Evolutionary conservation across 306 rosid species (phyloP), one percentile per base, ranked within the genome.

Genomic region (Chamaecrista fasciculata): DNA sequence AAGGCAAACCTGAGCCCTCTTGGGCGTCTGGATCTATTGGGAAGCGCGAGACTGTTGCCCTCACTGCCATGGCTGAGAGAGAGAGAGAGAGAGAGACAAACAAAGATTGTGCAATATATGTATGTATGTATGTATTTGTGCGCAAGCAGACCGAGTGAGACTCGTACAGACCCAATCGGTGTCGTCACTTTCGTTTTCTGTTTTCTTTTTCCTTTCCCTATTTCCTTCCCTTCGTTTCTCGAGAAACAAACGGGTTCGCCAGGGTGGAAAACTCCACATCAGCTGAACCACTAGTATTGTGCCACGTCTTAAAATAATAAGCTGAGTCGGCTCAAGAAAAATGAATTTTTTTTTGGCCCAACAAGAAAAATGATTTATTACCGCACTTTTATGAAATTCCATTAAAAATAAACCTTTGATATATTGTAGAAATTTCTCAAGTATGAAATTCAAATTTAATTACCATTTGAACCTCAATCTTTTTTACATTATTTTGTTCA

Each of bases 1-100:
- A 90, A 4, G 88, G 90, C 3, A 94, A 78, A 46, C 97, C 98
- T 24, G 97, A 94, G 39, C 73, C 87, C 80, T 94, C 96, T 68
- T 87, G 95, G 8, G 98, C 91, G 55, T 85, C 95, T 0, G 87
- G 67, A 55, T 94, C 98, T 7, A 84, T 78, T 0, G 97, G 98
- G 79, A 94, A 94, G 33, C 92, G 89, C 67, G 85, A 86, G 26
- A 90, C 87, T 5, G 97, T 90, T 29, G 97, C 84, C 79, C 87
- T 83, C 33, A 94, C 89, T 65, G 98, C 95, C 98, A 94, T 94
- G 66, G 66, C 8, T 67, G 34, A 21, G 43, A 57, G 40, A 37
- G 40, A 21, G 49, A 5, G 2, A 16, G 16, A 33, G 44, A 60
- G 2, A 67, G 9, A 10, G 70, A 48, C 6, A 6, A 37, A 9